Evolutionary conservation across 441 rosid genomes (phyloP).

Genomic region (Pelargonium cotyledonis): DNA sequence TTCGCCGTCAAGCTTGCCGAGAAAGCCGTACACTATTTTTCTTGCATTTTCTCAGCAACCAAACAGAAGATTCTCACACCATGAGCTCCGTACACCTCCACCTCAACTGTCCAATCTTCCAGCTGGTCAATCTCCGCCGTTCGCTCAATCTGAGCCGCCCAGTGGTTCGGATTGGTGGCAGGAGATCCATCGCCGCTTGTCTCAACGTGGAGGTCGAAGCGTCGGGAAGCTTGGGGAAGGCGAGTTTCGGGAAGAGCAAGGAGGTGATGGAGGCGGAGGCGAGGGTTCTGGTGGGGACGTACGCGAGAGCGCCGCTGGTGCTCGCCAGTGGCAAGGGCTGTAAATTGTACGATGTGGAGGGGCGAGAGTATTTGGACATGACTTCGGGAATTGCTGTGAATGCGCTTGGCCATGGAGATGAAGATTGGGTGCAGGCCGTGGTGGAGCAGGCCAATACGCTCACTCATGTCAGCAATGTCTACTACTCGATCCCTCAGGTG

Average conservation of each 20-base stretch:
- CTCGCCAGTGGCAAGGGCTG: slow-evolving; percentile 64
- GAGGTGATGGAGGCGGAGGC: slow-evolving; percentile 42
- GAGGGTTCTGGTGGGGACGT: slow-evolving; percentile 58
- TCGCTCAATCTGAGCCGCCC: neutral
- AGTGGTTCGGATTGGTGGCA: slow-evolving; percentile 13
- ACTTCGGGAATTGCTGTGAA: slow-evolving; percentile 75
- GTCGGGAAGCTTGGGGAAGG: slow-evolving; percentile 5
- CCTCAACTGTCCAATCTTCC: slow-evolving; percentile 8
- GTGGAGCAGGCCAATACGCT: slow-evolving; percentile 41
- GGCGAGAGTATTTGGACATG: slow-evolving; percentile 67
- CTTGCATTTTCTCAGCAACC: too few relatives aligned
- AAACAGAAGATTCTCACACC: slow-evolving; percentile 1
- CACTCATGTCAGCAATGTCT: slow-evolving; percentile 50
- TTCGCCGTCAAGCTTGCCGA: neutral
- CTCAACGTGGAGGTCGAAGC: slow-evolving; percentile 16
- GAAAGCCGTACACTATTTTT: neutral
- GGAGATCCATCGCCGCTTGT: neutral
- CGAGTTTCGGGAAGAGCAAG: slow-evolving; percentile 22
- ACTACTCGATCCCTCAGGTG: slow-evolving; percentile 53
- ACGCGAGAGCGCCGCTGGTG: slow-evolving; percentile 69
- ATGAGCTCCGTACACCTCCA: slow-evolving; percentile 20
- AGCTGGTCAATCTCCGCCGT: slow-evolving; percentile 18
- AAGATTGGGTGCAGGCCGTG: slow-evolving; percentile 51
- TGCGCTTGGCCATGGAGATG: slow-evolving; percentile 62
- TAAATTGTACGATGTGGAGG: slow-evolving; percentile 64